A percentile compares a stretch with the other conserved stretches of the same genome.
These are phyloP conservation scores for Fomitiporia mediterranea DNA, from an alignment of 1,284 basidiomycete genomes.

Conservation along the genomic window DNA sequence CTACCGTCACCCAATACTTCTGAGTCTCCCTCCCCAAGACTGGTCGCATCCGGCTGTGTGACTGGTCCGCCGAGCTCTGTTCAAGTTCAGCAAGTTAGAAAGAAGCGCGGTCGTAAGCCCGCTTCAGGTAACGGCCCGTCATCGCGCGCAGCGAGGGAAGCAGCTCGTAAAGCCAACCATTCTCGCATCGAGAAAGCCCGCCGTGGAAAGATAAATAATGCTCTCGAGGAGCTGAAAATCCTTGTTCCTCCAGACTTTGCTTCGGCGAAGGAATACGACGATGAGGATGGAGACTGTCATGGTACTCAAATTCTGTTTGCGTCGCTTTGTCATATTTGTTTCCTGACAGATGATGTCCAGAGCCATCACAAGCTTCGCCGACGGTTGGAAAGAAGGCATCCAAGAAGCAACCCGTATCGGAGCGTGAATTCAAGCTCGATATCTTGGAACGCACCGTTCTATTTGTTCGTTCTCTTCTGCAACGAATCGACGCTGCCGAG, in stretches of 20 bases:
- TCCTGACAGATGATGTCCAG: too few relatives aligned
- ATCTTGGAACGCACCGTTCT: conserved; percentile 69
- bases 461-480: conserved; percentile 61
- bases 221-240: conserved; percentile 57
- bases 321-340: not conserved
- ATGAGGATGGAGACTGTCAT: conserved; percentile 22
- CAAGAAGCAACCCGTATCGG: conserved; percentile 22
- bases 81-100: conserved; percentile 15
- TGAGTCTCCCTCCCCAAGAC: not conserved
- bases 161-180: conserved; percentile 76
- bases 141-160: conserved; percentile 67
- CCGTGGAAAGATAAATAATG: conserved; percentile 80
- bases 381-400: not conserved
- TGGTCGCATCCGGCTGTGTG: not conserved
- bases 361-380: not conserved
- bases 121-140: conserved; percentile 40
- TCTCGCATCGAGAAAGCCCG: conserved; percentile 80
- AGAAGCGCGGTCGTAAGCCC: conserved; percentile 66
- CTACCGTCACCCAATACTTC: not conserved
- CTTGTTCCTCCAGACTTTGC: conserved; percentile 57
- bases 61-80: not conserved
- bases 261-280: conserved; percentile 26
- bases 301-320: not conserved
- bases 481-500: conserved; percentile 16
- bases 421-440: conserved; percentile 79